phyloP scores from a whole-genome alignment of 306 rosid genomes.

The Gastrolobium bilobum region DNA sequence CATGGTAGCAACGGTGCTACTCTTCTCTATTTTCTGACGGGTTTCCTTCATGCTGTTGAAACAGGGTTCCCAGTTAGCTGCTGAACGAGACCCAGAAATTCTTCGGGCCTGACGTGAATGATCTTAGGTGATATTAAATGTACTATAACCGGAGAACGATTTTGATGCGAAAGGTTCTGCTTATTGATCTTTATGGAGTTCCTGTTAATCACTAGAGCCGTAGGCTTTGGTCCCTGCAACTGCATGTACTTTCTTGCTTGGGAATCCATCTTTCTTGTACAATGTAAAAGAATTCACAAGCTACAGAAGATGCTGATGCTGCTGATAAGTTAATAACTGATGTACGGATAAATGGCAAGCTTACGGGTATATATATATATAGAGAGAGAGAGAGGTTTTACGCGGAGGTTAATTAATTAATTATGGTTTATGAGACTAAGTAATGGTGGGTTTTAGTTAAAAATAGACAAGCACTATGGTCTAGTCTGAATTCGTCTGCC shows the following conservation, averaged over 20 bases:
- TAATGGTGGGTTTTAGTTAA: not conserved
- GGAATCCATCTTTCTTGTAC: constrained; percentile 21
- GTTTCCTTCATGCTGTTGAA: not conserved
- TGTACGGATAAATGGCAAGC: not conserved
- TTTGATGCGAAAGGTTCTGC: not conserved
- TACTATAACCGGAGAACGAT: constrained; percentile 27
- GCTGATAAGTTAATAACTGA: not conserved
- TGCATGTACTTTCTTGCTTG: constrained; percentile 22
- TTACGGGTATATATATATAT: not conserved
- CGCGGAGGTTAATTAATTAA: not conserved
- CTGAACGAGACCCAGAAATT: constrained; percentile 36
- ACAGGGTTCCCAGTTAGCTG: constrained; percentile 30
- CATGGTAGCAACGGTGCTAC: not conserved
- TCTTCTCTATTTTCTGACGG: not conserved
- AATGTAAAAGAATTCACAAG: not conserved
- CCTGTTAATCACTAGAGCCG: constrained; percentile 25
- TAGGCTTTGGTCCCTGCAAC: constrained; percentile 59
- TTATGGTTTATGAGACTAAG: not conserved
- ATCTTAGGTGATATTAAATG: constrained; percentile 20
- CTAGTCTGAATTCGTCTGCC: constrained; percentile 7
- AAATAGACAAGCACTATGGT: not conserved
- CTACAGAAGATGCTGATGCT: not conserved
- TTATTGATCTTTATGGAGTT: constrained; percentile 33
- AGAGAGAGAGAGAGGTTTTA: not conserved
- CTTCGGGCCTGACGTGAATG: constrained; percentile 37